Percentiles rank a stretch among this genome's conserved stretches.
Conservation (phyloP, 2,329 filamentous ascomycete species). For the Calonectria fujianensis region DNA sequence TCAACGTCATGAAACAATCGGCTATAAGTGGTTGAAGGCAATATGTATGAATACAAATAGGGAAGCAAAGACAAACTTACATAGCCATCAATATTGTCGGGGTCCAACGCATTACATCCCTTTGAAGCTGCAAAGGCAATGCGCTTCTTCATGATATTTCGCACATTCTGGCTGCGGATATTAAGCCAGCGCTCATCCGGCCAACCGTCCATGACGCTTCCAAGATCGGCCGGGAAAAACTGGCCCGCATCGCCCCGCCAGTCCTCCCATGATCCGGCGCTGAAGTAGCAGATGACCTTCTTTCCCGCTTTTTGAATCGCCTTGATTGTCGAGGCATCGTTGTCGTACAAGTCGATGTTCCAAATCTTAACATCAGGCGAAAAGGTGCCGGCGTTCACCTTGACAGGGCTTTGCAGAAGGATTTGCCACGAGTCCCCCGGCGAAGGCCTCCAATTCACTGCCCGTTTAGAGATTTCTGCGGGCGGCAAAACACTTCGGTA, state of each 20-base stretch:
- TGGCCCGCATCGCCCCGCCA: conserved; percentile 74
- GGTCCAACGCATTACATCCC: conserved; percentile 81
- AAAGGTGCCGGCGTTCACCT: conserved; percentile 62
- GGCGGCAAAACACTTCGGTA: not conserved
- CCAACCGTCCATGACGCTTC: conserved; percentile 78
- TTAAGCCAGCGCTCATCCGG: conserved; percentile 80
- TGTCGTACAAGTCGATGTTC: conserved; percentile 75
- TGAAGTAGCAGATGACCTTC: conserved; percentile 85
- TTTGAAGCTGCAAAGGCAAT: conserved; percentile 76
- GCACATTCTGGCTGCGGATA: conserved; percentile 73
- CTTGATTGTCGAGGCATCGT: conserved; percentile 64
- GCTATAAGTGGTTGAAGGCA: not conserved
- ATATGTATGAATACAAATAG: not conserved
- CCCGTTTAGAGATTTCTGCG: not conserved
- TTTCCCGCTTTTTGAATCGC: conserved; percentile 74
- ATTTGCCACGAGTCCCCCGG: conserved; percentile 77
- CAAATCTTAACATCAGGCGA: conserved; percentile 70
- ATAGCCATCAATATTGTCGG: conserved; percentile 82
- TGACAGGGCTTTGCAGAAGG: conserved; percentile 68
- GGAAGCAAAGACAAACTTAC: conserved; percentile 58
- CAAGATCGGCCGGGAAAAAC: conserved; percentile 75
- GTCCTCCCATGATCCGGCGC: conserved; percentile 80
- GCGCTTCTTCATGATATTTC: conserved; percentile 77
- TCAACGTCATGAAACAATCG: not conserved
- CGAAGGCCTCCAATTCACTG: conserved; percentile 69